phyloP scores from a whole-genome alignment of 2,329 filamentous ascomycete species.

The Colletotrichum magnum region DNA sequence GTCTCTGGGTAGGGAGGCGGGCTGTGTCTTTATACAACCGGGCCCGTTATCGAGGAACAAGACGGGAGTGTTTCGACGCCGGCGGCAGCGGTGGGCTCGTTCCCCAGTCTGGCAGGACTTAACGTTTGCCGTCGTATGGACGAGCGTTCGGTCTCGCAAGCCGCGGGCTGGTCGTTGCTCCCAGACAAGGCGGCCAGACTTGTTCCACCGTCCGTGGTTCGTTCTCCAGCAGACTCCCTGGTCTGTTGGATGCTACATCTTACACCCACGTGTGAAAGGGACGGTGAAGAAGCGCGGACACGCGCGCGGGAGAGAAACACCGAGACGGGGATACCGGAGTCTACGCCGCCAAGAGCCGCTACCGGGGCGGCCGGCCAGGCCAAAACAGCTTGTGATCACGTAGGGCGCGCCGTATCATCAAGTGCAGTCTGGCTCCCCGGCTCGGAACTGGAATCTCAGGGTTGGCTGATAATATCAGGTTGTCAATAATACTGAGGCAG shows the following conservation, averaged over 20 bases:
- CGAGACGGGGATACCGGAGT: not conserved
- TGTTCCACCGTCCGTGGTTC: conserved; percentile 5
- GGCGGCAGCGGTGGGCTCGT: conserved; percentile 5
- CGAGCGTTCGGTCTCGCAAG: conserved; percentile 18
- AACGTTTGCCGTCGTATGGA: conserved; percentile 11
- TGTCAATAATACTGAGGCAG: conserved; percentile 9
- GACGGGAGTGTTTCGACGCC: not conserved
- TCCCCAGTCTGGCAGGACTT: conserved; percentile 14
- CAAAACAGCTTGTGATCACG: conserved; percentile 7
- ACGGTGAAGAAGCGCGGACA: conserved; percentile 26
- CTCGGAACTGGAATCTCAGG: not conserved
- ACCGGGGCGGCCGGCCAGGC: conserved; percentile 7
- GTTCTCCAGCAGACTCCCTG: not conserved
- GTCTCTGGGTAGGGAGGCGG: conserved; percentile 16
- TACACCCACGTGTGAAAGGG: not conserved
- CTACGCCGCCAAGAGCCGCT: conserved; percentile 14
- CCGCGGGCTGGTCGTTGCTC: conserved; percentile 9
- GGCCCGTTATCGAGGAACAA: not conserved
- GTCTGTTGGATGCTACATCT: not conserved
- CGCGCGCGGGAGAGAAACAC: conserved; percentile 5
- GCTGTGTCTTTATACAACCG: conserved; percentile 28
- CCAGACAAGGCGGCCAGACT: not conserved
- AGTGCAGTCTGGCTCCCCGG: not conserved
- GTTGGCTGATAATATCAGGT: not conserved
- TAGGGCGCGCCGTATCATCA: conserved; percentile 2